A percentile compares a stretch with the other conserved stretches of the same genome.
phyloP scores from a whole-genome alignment of 805 yeast species.

The Cyberlindnera subsufficiens region DNA sequence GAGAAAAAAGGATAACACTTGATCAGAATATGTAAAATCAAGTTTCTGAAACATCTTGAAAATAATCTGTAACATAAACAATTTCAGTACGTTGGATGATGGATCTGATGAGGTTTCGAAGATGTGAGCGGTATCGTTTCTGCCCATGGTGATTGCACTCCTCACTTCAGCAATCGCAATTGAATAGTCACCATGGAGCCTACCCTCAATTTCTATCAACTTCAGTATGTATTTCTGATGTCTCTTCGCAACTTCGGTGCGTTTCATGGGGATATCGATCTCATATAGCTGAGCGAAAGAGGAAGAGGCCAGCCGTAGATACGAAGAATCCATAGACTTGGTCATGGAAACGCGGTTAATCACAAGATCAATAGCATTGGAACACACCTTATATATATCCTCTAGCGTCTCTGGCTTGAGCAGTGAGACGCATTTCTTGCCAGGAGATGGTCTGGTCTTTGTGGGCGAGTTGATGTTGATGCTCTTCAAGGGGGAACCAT shows the following conservation, averaged over 20 bases:
- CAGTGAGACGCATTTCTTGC: constrained; percentile 4
- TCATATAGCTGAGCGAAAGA: constrained; percentile 20
- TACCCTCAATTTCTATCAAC: constrained; percentile 19
- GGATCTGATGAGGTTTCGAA: not conserved
- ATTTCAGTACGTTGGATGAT: constrained; percentile 7
- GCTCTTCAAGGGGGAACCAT: constrained; percentile 17
- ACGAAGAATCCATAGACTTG: constrained; percentile 13
- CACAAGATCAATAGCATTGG: constrained; percentile 18
- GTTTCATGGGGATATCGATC: constrained; percentile 5
- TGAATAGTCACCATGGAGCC: constrained; percentile 5
- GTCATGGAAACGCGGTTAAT: constrained; percentile 8
- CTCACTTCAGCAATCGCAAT: constrained; percentile 4
- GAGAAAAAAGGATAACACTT: constrained; percentile 9
- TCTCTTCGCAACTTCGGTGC: constrained; percentile 8
- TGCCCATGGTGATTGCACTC: constrained; percentile 1
- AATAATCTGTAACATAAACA: constrained; percentile 17
- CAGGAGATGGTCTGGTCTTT: constrained; percentile 9
- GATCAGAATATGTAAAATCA: constrained; percentile 4
- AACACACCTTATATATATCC: constrained; percentile 17
- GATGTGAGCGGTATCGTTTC: not conserved
- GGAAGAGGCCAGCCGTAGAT: constrained; percentile 17
- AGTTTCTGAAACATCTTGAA: constrained; percentile 18
- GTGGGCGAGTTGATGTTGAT: constrained; percentile 20
- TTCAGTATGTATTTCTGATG: constrained; percentile 19
- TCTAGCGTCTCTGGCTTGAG: constrained; percentile 8